phyloP scores from a whole-genome alignment of 106 monocot species.

The Allium sativum region DNA sequence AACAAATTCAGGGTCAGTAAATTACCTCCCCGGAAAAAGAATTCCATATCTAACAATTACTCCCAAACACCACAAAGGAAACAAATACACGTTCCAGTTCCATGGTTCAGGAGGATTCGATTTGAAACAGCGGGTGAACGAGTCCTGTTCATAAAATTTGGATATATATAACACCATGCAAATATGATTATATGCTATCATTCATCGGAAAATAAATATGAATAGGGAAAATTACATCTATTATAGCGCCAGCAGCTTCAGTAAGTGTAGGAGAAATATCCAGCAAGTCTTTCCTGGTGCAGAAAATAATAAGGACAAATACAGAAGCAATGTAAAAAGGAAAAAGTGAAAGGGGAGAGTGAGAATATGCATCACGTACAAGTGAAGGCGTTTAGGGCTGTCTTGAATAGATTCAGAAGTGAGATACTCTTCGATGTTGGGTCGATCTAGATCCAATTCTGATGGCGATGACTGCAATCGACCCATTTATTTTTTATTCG shows the following conservation, averaged over 20 bases:
- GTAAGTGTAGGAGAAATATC: slow-evolving; percentile 50
- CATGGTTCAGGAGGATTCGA: slow-evolving; percentile 93
- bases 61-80: slow-evolving; percentile 93
- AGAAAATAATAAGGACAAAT: background rate
- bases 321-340: background rate
- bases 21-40: slow-evolving; percentile 76
- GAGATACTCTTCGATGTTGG: slow-evolving; percentile 63
- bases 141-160: slow-evolving; percentile 33
- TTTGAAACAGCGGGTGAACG: slow-evolving; percentile 93
- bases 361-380: slow-evolving; percentile 13
- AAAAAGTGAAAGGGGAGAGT: background rate
- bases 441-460: slow-evolving; percentile 36
- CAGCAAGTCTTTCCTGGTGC: slow-evolving; percentile 40
- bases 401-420: slow-evolving; percentile 40
- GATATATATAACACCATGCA: background rate
- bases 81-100: slow-evolving; percentile 96
- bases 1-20: background rate
- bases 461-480: slow-evolving; percentile 8
- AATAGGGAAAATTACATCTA: slow-evolving; percentile 27
- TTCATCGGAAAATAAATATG: background rate
- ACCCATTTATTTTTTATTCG: background rate
- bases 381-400: slow-evolving; percentile 28
- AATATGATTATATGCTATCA: background rate
- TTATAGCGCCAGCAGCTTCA: slow-evolving; percentile 61
- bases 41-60: slow-evolving; percentile 79